These are phyloP conservation scores for Anethum foeniculum DNA, from an alignment of 140 eudicot species.

Conservation along the genomic window DNA sequence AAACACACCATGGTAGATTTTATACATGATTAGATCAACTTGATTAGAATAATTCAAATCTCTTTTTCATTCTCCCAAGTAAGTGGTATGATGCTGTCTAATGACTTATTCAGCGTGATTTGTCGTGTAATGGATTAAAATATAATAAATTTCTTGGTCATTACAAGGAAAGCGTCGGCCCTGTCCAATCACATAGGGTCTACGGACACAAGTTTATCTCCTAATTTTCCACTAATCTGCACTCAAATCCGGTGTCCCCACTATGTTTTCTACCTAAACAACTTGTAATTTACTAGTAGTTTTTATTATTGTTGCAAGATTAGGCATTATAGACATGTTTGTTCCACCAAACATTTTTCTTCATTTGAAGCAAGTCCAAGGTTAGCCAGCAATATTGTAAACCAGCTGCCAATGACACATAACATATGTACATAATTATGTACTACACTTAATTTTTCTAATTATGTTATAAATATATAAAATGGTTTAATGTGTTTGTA, in stretches of 20 bases:
- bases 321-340: slow-evolving; percentile 6
- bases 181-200: slow-evolving; percentile 24
- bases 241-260: slow-evolving; percentile 36
- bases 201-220: slow-evolving; percentile 27
- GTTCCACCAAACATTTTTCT: slow-evolving; percentile 22
- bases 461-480: too few relatives aligned
- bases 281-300: background rate
- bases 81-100: slow-evolving; percentile 18
- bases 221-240: slow-evolving; percentile 24
- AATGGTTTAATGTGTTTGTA: too few relatives aligned
- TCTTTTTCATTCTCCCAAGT: slow-evolving; percentile 10
- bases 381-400: background rate
- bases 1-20: background rate
- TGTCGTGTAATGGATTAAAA: slow-evolving; percentile 21
- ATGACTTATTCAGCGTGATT: slow-evolving; percentile 7
- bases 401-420: background rate
- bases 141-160: slow-evolving; percentile 21
- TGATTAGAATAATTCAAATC: slow-evolving; percentile 21
- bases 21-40: background rate
- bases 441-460: too few relatives aligned
- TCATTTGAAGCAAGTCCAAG: slow-evolving; percentile 25
- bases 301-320: background rate
- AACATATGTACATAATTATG: too few relatives aligned
- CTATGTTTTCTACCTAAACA: slow-evolving; percentile 26
- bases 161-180: slow-evolving; percentile 19